Conservation (phyloP, 768 basidiomycete species). For the Boletus eberwhitei region DNA sequence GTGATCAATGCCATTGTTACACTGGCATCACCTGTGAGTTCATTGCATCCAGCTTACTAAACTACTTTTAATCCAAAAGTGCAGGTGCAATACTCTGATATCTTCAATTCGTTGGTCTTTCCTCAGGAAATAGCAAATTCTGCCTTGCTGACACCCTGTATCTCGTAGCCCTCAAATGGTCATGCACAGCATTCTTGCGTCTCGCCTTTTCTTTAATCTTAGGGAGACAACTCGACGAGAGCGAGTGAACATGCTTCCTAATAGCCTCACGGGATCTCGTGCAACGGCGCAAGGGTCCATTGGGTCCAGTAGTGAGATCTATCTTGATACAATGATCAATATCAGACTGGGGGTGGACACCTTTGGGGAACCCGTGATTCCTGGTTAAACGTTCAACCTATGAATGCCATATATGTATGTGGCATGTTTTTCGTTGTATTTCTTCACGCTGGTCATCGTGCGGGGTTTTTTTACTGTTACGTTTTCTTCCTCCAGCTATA, state of each 20-base stretch:
- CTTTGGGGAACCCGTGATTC: background rate
- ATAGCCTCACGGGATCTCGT: constrained; percentile 9
- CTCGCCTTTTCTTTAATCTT: constrained; percentile 26
- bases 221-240: constrained; percentile 15
- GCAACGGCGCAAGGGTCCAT: background rate
- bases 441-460: background rate
- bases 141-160: background rate
- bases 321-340: background rate
- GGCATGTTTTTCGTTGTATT: background rate
- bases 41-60: background rate
- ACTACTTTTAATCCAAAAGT: background rate
- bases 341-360: background rate
- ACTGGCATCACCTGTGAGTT: constrained; percentile 5
- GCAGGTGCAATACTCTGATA: constrained; percentile 12
- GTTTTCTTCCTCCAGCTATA: too few relatives aligned
- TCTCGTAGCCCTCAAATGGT: constrained; percentile 18
- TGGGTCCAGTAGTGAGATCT: background rate
- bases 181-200: constrained; percentile 23
- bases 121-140: background rate
- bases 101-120: constrained; percentile 16
- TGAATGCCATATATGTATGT: too few relatives aligned
- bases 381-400: too few relatives aligned
- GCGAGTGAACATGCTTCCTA: background rate
- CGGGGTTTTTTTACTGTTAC: too few relatives aligned
- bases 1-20: constrained; percentile 15